Percentiles rank a stretch among this genome's conserved stretches.
Conservation (phyloP, 176 grass and related monocot species). For the sorghum (Sorghum bicolor) region Sorghum_bicolor_NCBIv3 NC_012876.2:55218001-55218500, state of each 20-base stretch:
- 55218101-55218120: background rate
- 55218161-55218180: background rate
- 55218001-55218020: background rate
- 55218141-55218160: background rate
- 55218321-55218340: slow-evolving; percentile 78
- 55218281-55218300: slow-evolving; percentile 74
- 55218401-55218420: slow-evolving; percentile 80
- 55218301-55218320: slow-evolving; percentile 56
- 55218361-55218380: slow-evolving; percentile 76
- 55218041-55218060: background rate
- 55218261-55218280: slow-evolving; percentile 59
- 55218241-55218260: slow-evolving; percentile 75
- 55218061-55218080: background rate
- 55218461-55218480: background rate
- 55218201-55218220: slow-evolving; percentile 1
- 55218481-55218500: background rate
- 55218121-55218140: background rate
- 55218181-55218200: background rate
- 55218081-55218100: background rate
- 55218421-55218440: slow-evolving; percentile 74
- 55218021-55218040: background rate
- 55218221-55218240: slow-evolving; percentile 31
- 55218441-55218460: slow-evolving; percentile 23
- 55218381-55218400: slow-evolving; percentile 78
- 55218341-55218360: slow-evolving; percentile 90